Evolutionary conservation across 768 basidiomycete species (phyloP), one percentile per base, ranked within the genome.

Genomic region (Saitozyma sp.): DNA sequence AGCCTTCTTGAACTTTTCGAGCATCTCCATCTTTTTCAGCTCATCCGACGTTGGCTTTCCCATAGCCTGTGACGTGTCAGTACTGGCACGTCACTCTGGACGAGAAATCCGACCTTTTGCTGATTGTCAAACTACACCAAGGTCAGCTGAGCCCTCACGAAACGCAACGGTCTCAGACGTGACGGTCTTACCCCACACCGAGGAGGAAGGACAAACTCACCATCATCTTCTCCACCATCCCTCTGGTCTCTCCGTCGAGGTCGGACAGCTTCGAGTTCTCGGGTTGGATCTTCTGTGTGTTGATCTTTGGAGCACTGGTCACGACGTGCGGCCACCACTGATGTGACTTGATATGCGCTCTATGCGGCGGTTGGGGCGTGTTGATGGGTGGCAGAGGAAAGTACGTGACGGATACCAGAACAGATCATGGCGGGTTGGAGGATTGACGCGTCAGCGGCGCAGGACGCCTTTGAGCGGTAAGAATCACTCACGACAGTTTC

Each of bases 211-310:
- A 29, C 5, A 5, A 6, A 79, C 89, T 70, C 81, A 95, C 95
- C 95, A 99, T 98, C 96, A 99, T 99, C 83, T 99, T 99, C 81
- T 99, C 96, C 4, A 99, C 96, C 90, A 99, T 90, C 2, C 90
- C 92, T 68, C 96, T 91, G 0, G 95, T 98, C 78, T 98, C 95
- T 10, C 89, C 89, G 73, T 99, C 96, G 19, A 99, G 84, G 74
- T 99, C 96, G 76, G 92, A 90, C 57, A 99, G 83, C 77, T 96
- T 95, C 77, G 93, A 93, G 78, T 97, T 94, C 73, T 88, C 86
- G 2, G 96, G 96, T 71, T 89, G 88, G 68, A 99, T 97, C 82
- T 96, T 98, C 58, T 84, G 89, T 9, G 93, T 96, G 74, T 98
- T 90, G 83, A 98, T 88, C 83, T 93, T 97, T 13, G 96, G 92